Evolutionary conservation across 495 filamentous ascomycete genomes (phyloP).

Genomic region (Tuber microsphaerosporum): DNA sequence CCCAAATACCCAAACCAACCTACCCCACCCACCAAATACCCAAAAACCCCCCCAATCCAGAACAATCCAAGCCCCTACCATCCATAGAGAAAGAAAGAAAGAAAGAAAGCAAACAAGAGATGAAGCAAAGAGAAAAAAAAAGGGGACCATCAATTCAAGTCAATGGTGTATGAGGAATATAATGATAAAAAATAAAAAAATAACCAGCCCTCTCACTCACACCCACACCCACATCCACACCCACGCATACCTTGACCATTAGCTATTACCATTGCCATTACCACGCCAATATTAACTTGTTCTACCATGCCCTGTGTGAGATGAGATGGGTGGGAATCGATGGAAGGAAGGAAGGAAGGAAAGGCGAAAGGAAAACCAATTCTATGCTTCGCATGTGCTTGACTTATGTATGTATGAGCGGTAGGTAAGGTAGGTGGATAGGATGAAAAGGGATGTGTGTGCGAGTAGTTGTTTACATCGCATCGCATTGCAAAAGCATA

Average conservation of each 20-base stretch:
- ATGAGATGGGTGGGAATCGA: too few relatives aligned
- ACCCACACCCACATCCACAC: not conserved
- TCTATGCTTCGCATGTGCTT: not conserved
- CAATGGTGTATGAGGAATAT: slow-evolving; percentile 20
- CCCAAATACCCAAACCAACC: not conserved
- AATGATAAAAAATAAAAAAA: slow-evolving; percentile 19
- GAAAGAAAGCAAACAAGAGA: slow-evolving; percentile 21
- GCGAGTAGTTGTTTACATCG: not conserved
- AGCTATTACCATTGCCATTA: not conserved
- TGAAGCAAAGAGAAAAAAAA: slow-evolving; percentile 7
- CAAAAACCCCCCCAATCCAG: not conserved
- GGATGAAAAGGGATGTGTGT: not conserved
- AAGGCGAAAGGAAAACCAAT: not conserved
- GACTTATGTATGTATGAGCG: not conserved
- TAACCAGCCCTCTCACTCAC: not conserved
- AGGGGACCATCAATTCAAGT: slow-evolving; percentile 22
- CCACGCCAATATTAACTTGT: not conserved
- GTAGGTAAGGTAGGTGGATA: not conserved
- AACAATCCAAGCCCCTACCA: not conserved
- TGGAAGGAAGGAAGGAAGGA: not conserved
- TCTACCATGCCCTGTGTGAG: not conserved
- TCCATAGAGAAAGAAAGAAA: slow-evolving; percentile 13
- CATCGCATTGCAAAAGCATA: not conserved
- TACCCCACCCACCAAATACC: not conserved
- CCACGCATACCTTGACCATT: too few relatives aligned